These are phyloP conservation scores for Phytophthora pinifolia DNA, from an alignment of 352 stramenopile species.

Conservation along the genomic window DNA sequence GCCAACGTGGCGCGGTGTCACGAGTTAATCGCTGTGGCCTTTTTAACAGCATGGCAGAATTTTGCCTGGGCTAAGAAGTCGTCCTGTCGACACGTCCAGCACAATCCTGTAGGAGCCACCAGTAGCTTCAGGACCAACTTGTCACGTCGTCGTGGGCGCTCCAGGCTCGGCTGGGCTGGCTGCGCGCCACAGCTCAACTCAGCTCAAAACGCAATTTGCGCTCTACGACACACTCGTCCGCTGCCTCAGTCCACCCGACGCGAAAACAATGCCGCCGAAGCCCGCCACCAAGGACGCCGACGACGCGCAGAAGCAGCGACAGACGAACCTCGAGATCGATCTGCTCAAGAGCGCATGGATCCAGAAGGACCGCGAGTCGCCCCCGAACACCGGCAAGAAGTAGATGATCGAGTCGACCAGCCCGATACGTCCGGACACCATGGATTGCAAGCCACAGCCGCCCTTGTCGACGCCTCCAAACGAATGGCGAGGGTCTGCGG, in stretches of 20 bases:
- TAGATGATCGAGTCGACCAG: conserved; percentile 10
- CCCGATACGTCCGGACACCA: conserved; percentile 2
- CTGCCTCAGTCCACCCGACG: conserved; percentile 9
- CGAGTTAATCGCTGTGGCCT: conserved; percentile 23
- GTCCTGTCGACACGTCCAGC: conserved; percentile 29
- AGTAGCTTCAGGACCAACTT: conserved; percentile 34
- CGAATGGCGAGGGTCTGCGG: conserved; percentile 11
- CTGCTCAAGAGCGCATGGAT: conserved; percentile 64
- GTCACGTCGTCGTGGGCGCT: conserved; percentile 33
- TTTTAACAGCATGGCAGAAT: conserved; percentile 38
- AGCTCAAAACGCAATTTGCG: conserved; percentile 42
- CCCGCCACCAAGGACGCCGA: conserved; percentile 33
- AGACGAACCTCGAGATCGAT: conserved; percentile 69
- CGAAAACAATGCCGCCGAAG: conserved; percentile 35
- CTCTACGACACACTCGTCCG: conserved; percentile 25
- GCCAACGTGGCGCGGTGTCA: conserved; percentile 22
- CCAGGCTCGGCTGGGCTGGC: conserved; percentile 17
- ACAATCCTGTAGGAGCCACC: conserved; percentile 34
- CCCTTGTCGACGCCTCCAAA: conserved; percentile 1
- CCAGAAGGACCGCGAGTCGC: conserved; percentile 55
- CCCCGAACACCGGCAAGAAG: conserved; percentile 30
- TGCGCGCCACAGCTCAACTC: conserved; percentile 30
- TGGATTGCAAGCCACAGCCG: conserved; percentile 7
- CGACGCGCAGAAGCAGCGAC: conserved; percentile 54
- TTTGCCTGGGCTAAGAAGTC: conserved; percentile 38